phyloP scores from a whole-genome alignment of 1,284 basidiomycete species.

The Athelia psychrophila region DNA sequence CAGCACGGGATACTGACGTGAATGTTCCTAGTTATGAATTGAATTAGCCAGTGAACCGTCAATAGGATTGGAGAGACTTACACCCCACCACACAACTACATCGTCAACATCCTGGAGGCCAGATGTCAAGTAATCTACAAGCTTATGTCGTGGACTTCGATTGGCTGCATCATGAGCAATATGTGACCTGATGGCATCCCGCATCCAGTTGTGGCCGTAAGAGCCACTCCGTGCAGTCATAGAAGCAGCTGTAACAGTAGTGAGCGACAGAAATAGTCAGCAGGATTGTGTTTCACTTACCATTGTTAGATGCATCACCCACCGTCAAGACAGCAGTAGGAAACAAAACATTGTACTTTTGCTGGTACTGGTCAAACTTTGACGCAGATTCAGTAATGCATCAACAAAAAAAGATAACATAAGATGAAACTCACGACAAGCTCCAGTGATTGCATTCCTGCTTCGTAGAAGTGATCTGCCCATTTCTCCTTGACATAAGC shows the following conservation, averaged over 20 bases:
- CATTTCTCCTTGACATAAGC: slow-evolving; percentile 15
- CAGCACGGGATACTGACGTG: slow-evolving; percentile 10
- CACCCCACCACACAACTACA: slow-evolving; percentile 15
- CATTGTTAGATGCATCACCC: too few relatives aligned
- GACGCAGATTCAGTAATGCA: not conserved
- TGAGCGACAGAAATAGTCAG: too few relatives aligned
- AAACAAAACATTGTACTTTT: too few relatives aligned
- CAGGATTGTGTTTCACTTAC: too few relatives aligned
- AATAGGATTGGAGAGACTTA: slow-evolving; percentile 5
- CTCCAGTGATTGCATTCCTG: slow-evolving; percentile 4
- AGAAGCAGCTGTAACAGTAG: not conserved
- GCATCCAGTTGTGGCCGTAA: not conserved
- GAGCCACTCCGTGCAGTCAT: not conserved
- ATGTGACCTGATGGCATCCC: not conserved
- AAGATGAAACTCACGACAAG: not conserved
- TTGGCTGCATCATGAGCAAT: not conserved
- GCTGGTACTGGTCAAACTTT: slow-evolving; percentile 17
- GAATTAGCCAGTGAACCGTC: not conserved
- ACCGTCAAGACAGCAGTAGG: too few relatives aligned
- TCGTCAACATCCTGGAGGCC: not conserved
- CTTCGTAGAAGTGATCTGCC: slow-evolving; percentile 7
- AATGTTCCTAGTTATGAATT: slow-evolving; percentile 2
- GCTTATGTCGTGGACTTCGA: not conserved
- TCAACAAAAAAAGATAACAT: not conserved
- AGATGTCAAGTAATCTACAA: not conserved